Evolutionary conservation across 192 early-diverging fungal genomes (phyloP), one percentile per base, ranked within the genome.

Genomic region (Entomortierella parvispora): DNA sequence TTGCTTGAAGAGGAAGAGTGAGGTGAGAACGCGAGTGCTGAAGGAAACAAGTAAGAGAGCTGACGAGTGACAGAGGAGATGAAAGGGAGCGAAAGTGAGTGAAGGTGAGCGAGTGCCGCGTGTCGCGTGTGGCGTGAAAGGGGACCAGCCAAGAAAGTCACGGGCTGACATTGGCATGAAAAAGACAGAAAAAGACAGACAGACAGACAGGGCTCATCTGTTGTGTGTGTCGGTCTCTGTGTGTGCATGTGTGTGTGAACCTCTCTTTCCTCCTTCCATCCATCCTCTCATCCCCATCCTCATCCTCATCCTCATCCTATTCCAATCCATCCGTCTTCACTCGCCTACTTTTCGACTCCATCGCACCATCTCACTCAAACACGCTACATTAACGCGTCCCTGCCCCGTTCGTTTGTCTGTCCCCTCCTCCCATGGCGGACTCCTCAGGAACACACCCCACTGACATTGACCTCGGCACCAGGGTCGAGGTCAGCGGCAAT

Each of bases 401-500:
- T 22, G 26, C 26, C 8, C 10, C 32, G 51, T 29, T 53, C 51
- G 32, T 29, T 14, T 23, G 28, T 29, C 32, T 29, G 51, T 53
- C 26, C 51, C 51, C 32, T 23, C 25, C 20, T 50, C 11, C 17
- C 48, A 77, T 77, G 74, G 66, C 48, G 20, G 66, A 77, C 48
- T 22, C 70, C 14, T 53, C 25, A 57, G 44, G 26, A 52, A 44
- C 58, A 33, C 71, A 65, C 49, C 40, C 71, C 42, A 17, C 40
- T 18, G 72, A 67, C 8, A 62, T 77, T 28, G 53, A 47, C 48
- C 10, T 77, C 47, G 65, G 65, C 49, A 62, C 40, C 14, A 62
- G 74, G 31, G 74, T 77, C 58, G 66, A 77, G 61, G 65, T 63
- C 44, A 58, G 65, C 44, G 74, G 65, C 9, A 68, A 64, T 60